These are phyloP conservation scores for Pichia heedii DNA, from an alignment of 805 yeast genomes.

Conservation along the genomic window DNA sequence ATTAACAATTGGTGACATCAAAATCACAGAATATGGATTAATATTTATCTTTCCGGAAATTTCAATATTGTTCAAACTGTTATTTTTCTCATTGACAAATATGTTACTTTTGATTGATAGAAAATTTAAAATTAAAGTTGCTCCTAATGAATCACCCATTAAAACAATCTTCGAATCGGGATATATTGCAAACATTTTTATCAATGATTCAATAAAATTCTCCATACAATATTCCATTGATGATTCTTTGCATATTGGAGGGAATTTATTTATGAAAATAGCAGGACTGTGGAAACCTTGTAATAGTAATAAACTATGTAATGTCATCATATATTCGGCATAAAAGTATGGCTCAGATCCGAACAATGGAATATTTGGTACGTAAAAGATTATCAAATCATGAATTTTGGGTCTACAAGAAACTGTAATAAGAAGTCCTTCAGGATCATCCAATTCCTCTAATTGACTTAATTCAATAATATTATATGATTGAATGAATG, in stretches of 20 bases:
- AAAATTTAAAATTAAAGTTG: slow-evolving; percentile 31
- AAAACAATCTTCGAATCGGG: slow-evolving; percentile 26
- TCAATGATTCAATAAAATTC: not conserved
- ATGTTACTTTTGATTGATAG: slow-evolving; percentile 16
- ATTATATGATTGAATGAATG: slow-evolving; percentile 26
- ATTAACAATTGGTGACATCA: slow-evolving; percentile 23
- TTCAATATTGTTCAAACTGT: slow-evolving; percentile 2
- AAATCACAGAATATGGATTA: slow-evolving; percentile 18
- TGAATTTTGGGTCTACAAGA: slow-evolving; percentile 24
- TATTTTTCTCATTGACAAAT: slow-evolving; percentile 8
- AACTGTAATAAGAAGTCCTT: slow-evolving; percentile 24
- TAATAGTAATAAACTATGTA: slow-evolving; percentile 32
- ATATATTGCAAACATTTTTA: slow-evolving; percentile 1
- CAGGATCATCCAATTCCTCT: slow-evolving; percentile 12
- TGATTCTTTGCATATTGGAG: slow-evolving; percentile 9
- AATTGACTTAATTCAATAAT: slow-evolving; percentile 28
- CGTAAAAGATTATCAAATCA: slow-evolving; percentile 35
- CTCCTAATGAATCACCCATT: slow-evolving; percentile 44
- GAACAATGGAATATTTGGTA: slow-evolving; percentile 37
- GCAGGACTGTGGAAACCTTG: slow-evolving; percentile 45
- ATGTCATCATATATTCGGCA: slow-evolving; percentile 34
- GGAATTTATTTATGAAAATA: slow-evolving; percentile 30
- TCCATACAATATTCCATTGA: slow-evolving; percentile 5
- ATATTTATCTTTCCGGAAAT: not conserved
- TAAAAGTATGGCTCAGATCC: slow-evolving; percentile 32